A percentile compares a stretch with the other conserved stretches of the same genome.
These are phyloP conservation scores for Pseudogymnoascus pannorum DNA, from an alignment of 2,329 filamentous ascomycete species.

Conservation along the genomic window DNA sequence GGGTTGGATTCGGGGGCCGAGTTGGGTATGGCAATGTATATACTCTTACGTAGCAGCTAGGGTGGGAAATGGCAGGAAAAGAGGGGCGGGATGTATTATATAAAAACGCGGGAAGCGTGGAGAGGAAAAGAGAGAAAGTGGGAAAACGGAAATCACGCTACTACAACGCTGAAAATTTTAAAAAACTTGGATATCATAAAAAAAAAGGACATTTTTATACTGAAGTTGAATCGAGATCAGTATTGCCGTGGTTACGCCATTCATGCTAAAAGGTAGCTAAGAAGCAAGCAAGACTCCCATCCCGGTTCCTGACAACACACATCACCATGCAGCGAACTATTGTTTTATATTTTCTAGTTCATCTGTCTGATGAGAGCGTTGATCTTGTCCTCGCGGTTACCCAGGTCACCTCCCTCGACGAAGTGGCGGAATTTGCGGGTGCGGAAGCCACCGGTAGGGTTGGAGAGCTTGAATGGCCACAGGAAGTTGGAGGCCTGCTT, in stretches of 20 bases:
- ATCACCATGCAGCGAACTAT: slow-evolving; percentile 10
- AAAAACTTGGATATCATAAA: slow-evolving; percentile 8
- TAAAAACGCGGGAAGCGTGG: neutral
- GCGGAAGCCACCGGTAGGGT: slow-evolving; percentile 95
- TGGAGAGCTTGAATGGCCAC: slow-evolving; percentile 99
- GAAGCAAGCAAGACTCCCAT: slow-evolving; percentile 13
- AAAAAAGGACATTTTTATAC: slow-evolving; percentile 4
- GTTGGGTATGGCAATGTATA: neutral
- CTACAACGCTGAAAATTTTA: neutral
- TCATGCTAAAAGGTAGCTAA: slow-evolving; percentile 20
- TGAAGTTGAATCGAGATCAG: slow-evolving; percentile 11
- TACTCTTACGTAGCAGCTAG: neutral
- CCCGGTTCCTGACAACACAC: slow-evolving; percentile 3
- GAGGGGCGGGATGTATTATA: neutral
- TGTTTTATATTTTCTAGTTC: slow-evolving; percentile 61
- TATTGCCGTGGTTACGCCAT: slow-evolving; percentile 18
- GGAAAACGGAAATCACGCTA: neutral
- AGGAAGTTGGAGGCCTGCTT: slow-evolving; percentile 99
- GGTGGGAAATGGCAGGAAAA: neutral
- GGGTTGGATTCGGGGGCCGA: neutral
- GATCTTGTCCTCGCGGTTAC: slow-evolving; percentile 98
- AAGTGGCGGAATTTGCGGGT: slow-evolving; percentile 98
- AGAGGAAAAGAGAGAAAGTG: neutral
- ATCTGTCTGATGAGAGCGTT: slow-evolving; percentile 94
- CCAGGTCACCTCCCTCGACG: slow-evolving; percentile 96